Base-by-base conservation (phyloP, 169 alveolate genomes). In the Plasmodium berghei region DNA sequence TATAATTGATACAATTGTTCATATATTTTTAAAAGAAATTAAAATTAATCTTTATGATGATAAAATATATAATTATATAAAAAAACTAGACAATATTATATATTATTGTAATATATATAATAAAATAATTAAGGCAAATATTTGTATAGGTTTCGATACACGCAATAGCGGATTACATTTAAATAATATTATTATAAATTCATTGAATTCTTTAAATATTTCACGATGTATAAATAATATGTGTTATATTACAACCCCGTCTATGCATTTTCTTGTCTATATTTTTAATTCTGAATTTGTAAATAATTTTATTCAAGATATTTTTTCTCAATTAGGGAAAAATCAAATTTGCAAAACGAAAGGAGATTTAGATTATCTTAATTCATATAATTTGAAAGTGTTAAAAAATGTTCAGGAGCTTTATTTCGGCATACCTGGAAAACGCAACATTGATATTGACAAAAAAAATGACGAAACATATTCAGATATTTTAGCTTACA, bases 81-180 rank as follows among this genome's bases (percentile, higher is more conserved):
- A 20, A 12, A 40, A 12, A 16, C n/a, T 85, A 34, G 91, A 85
- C 49, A 34, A 85, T 58, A 70, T 70, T 16, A 49, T 85, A 22
- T 52, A 85, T 72, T 42, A 18, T 22, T 69, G 14, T 45, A 85
- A 85, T 59, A 20, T 70, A 10, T 18, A 85, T 56, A 85, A 70
- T 46, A 4, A 34, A 34, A 55, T 18, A 49, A 5, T 85, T 22
- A 85, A 85, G 40, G 67, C 52, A 20, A 85, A 85, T 59, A 63
- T 85, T 48, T 85, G 91, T 26, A 85, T 85, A 20, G 91, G 91
- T 49, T 85, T 85, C 56, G 91, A 85, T 40, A 85, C 91, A 9
- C 40, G 91, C 22, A 54, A 28, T 62, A 85, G 91, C 62, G 20
- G 67, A 16, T 4, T 69, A 24, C 70, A 56, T 49, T 62, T 69